phyloP scores from a whole-genome alignment of 176 grass and related monocot species.

The Echinochloa phyllopogon region DNA sequence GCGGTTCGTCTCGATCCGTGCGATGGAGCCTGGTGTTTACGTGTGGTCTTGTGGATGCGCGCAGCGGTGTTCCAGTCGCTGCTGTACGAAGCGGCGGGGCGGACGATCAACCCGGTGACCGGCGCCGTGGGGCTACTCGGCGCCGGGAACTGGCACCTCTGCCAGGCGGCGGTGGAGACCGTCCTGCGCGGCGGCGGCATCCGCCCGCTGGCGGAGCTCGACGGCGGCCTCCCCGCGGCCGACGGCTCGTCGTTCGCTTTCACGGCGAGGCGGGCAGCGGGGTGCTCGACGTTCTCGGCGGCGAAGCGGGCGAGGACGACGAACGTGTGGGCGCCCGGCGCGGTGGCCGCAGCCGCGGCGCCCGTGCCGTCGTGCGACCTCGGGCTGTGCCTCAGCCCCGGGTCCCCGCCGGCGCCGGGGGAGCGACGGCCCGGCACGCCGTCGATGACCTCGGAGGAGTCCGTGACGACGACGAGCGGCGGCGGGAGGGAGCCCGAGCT shows the following conservation, averaged over 20 bases:
- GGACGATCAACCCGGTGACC: constrained; percentile 95
- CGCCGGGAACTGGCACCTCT: constrained; percentile 84
- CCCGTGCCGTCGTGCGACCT: constrained; percentile 54
- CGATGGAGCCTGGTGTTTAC: background rate
- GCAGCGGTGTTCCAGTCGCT: constrained; percentile 94
- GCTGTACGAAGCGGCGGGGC: constrained; percentile 90
- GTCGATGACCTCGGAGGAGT: constrained; percentile 78
- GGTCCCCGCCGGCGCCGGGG: background rate
- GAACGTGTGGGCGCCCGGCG: background rate
- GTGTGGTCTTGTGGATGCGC: constrained; percentile 8
- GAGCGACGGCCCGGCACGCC: constrained; percentile 62
- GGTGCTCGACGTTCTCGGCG: constrained; percentile 60
- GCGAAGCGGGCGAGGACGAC: constrained; percentile 41
- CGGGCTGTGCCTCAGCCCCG: constrained; percentile 55
- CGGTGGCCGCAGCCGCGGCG: background rate
- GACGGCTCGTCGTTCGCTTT: background rate
- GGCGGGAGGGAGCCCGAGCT: constrained; percentile 50
- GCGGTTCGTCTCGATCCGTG: background rate
- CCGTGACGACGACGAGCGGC: constrained; percentile 63
- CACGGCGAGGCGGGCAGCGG: constrained; percentile 33
- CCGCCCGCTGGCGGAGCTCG: constrained; percentile 58
- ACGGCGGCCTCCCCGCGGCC: background rate
- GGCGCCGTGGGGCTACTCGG: constrained; percentile 85
- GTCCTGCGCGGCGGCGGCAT: constrained; percentile 80
- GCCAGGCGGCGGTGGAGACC: constrained; percentile 82